These are phyloP conservation scores for Suillus americanus DNA, from an alignment of 768 basidiomycete species.

Conservation along the genomic window DNA sequence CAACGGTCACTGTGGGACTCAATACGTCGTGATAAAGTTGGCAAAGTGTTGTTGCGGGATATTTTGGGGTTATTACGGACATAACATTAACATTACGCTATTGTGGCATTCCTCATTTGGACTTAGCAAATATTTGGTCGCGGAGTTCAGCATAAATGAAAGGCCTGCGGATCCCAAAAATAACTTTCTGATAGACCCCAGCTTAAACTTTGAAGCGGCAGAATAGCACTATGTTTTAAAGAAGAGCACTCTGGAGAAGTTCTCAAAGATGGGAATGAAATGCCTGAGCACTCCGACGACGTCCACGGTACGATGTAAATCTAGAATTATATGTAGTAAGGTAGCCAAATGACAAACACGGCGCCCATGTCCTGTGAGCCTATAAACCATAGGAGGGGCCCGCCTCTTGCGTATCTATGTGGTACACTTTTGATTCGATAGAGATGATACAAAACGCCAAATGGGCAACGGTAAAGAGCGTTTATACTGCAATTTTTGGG, in stretches of 20 bases:
- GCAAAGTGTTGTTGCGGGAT: not conserved
- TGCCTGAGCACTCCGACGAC: not conserved
- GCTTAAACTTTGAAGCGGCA: not conserved
- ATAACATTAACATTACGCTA: not conserved
- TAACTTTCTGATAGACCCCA: conserved; percentile 1
- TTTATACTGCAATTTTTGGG: conserved; percentile 11
- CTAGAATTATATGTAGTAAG: not conserved
- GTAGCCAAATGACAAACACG: not conserved
- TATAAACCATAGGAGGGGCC: not conserved
- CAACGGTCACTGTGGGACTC: not conserved
- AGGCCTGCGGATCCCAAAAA: not conserved
- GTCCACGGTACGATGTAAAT: not conserved
- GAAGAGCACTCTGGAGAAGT: not conserved
- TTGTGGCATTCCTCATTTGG: not conserved
- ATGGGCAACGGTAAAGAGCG: not conserved
- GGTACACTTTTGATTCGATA: not conserved
- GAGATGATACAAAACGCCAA: not conserved
- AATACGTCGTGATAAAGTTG: not conserved
- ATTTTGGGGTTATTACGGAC: not conserved
- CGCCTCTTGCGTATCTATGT: not conserved
- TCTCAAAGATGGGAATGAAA: conserved; percentile 1
- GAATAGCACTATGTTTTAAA: not conserved
- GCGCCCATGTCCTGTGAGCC: not conserved
- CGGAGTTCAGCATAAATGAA: not conserved
- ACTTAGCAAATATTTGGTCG: not conserved